Evolutionary conservation across 2,329 filamentous ascomycete species (phyloP).

Genomic region (Chalaropsis ovoidea): DNA sequence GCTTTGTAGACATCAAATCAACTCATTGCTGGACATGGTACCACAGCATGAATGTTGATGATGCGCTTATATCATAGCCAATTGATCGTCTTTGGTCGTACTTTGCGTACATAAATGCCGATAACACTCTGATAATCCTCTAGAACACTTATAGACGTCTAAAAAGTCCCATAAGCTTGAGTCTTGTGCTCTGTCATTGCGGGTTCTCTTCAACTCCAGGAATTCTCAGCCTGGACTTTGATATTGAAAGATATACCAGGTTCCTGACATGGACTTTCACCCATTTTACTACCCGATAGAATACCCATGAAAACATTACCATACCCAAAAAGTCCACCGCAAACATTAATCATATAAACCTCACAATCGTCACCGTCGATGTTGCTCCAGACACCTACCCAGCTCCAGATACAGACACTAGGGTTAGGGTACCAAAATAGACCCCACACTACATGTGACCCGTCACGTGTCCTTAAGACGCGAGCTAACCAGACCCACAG

Average conservation of each 20-base stretch:
- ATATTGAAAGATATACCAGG: background rate
- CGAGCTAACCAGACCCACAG: constrained; percentile 20
- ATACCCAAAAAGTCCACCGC: background rate
- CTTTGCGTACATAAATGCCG: background rate
- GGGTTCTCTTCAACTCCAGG: too few relatives aligned
- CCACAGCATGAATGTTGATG: background rate
- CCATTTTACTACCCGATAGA: too few relatives aligned
- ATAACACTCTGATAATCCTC: background rate
- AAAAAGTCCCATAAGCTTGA: too few relatives aligned
- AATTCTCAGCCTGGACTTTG: background rate
- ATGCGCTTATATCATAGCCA: background rate
- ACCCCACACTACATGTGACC: background rate
- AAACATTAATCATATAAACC: background rate
- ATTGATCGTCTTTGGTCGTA: background rate
- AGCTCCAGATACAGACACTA: background rate
- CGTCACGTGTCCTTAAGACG: background rate
- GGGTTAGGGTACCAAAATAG: background rate
- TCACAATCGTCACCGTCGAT: too few relatives aligned
- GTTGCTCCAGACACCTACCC: background rate
- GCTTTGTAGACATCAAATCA: background rate
- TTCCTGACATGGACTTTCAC: too few relatives aligned
- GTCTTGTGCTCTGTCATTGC: too few relatives aligned
- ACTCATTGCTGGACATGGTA: background rate
- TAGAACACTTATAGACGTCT: too few relatives aligned
- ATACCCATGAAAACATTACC: too few relatives aligned